Evolutionary conservation across 1,139 yeast genomes (phyloP), one percentile per base, ranked within the genome.

Genomic region (Pichia sp.): DNA sequence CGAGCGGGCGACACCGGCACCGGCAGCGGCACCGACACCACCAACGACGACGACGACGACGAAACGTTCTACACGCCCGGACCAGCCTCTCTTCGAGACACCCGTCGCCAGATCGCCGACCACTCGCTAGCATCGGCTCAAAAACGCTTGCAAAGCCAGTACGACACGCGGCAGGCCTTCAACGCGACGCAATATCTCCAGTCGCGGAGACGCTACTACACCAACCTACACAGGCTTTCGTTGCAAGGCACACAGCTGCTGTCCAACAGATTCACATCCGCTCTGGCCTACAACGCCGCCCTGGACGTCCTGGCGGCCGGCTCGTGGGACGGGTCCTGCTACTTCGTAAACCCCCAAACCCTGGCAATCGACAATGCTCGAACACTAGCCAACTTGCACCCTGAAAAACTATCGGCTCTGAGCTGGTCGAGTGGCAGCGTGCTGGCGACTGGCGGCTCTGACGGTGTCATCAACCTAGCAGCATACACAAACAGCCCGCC

Each of bases 51-150:
- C 7, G 59, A 56, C 8, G 83, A 76, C 3, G 85, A 85, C 23
- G 94, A 84, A 50, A 95, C 86, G 52, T 88, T 85, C 60, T 88
- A 82, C 60, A 88, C 96, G 0, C 95, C 95, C 0, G 96, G 95
- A 0, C 65, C 77, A 0, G 67, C 69, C 7, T 76, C 72, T n/a
- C 65, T 89, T 20, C 66, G 74, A n/a, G 68, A 71, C 1, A 73
- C 80, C 0, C 72, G 97, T 45, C 63, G 68, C 38, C 53, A 57
- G 2, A 72, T 90, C 0, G 73, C 88, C 1, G 53, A 65, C 3
- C 67, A 62, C 49, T 82, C 95, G 0, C 57, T 85, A 1, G 45
- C 48, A 0, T 64, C 63, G 25, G 76, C 94, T 0, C 58, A 65
- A 20, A 44, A 52, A 1, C 68, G 94, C 51, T 53, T 79, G 1